Percentiles rank a stretch among this genome's conserved stretches.
Evolutionary conservation across 345 rosid genomes (phyloP).

Genomic region (Garcia nutans): DNA sequence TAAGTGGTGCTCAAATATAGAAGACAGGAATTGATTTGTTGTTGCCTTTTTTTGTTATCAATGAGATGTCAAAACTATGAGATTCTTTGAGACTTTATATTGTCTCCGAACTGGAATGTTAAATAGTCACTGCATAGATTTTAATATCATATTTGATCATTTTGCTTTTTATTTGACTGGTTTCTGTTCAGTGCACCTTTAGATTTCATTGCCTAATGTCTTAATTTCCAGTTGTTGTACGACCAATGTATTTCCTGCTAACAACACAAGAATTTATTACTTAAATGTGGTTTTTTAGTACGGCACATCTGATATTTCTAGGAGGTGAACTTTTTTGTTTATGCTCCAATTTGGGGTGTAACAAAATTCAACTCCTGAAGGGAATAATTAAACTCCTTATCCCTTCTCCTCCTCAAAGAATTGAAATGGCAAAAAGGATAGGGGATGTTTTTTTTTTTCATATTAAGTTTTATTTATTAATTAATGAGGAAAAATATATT

Average conservation of each 20-base stretch:
- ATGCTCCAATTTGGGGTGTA: too few relatives aligned
- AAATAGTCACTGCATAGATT: not conserved
- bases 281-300: not conserved
- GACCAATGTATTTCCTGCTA: not conserved
- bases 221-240: not conserved
- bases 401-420: too few relatives aligned
- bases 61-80: not conserved
- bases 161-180: not conserved
- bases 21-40: not conserved
- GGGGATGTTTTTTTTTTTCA: too few relatives aligned
- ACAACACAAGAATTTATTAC: not conserved
- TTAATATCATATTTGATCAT: too few relatives aligned
- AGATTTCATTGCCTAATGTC: not conserved
- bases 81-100: not conserved
- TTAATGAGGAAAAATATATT: too few relatives aligned
- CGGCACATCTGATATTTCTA: too few relatives aligned
- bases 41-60: not conserved
- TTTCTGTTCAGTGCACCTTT: not conserved
- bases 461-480: too few relatives aligned
- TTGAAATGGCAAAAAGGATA: too few relatives aligned
- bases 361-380: too few relatives aligned
- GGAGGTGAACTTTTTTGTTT: too few relatives aligned
- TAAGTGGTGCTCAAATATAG: not conserved
- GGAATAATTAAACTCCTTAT: too few relatives aligned
- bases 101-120: not conserved